phyloP scores from a whole-genome alignment of 2,329 filamentous ascomycete species.

The Diplodia sapinea region DNA sequence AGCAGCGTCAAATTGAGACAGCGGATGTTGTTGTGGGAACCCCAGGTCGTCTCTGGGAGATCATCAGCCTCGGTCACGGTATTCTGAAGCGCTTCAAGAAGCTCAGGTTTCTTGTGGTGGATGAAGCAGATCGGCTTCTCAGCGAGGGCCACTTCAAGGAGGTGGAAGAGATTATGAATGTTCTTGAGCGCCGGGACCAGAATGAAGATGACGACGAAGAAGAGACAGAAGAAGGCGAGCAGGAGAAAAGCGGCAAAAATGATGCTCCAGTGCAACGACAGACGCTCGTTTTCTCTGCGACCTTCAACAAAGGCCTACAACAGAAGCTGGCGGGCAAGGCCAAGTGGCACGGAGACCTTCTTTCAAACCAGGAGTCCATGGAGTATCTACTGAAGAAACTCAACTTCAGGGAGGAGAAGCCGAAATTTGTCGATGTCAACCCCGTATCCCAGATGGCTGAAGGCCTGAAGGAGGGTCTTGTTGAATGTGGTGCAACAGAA shows the following conservation, averaged over 20 bases:
- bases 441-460: conserved; percentile 87
- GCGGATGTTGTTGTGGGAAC: conserved; percentile 95
- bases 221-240: conserved; percentile 30
- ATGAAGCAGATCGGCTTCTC: conserved; percentile 91
- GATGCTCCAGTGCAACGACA: conserved; percentile 63
- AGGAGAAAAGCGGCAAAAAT: not conserved
- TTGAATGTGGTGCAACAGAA: conserved; percentile 91
- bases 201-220: conserved; percentile 52
- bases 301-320: conserved; percentile 89
- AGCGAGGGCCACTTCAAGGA: conserved; percentile 96
- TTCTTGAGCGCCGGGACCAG: conserved; percentile 71
- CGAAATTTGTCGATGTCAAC: conserved; percentile 91
- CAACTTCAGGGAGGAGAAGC: conserved; percentile 81
- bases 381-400: conserved; percentile 90
- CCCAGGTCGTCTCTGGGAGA: conserved; percentile 91
- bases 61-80: conserved; percentile 76
- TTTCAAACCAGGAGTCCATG: conserved; percentile 80
- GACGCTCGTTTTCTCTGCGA: conserved; percentile 95
- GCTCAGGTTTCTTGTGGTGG: conserved; percentile 84
- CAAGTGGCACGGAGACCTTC: conserved; percentile 64
- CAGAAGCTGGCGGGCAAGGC: conserved; percentile 85
- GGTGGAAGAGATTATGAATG: conserved; percentile 82
- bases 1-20: conserved; percentile 79
- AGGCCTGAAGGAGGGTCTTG: conserved; percentile 82
- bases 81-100: conserved; percentile 72